A percentile compares a stretch with the other conserved stretches of the same genome.
Conservation (phyloP, 768 basidiomycete species). For the Tephrocybe sp. region DNA sequence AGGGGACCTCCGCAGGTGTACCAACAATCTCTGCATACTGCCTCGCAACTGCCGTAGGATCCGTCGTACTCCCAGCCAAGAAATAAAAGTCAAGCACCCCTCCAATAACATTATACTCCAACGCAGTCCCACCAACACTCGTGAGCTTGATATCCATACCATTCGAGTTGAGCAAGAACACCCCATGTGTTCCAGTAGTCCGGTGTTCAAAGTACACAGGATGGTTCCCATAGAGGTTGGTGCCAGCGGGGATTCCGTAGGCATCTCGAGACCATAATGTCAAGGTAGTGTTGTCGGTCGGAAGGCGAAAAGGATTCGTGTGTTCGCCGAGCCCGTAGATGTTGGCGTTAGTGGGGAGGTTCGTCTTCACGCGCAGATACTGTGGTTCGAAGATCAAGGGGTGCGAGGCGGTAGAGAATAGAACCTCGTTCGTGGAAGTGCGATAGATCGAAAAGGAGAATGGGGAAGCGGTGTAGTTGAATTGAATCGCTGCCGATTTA, state of each 20-base stretch:
- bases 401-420: constrained; percentile 62
- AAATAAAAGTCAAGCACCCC: constrained; percentile 82
- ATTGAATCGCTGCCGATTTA: constrained; percentile 44
- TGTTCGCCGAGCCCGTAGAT: constrained; percentile 82
- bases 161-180: constrained; percentile 68
- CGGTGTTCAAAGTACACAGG: constrained; percentile 76
- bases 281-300: constrained; percentile 43
- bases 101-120: constrained; percentile 80
- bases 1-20: constrained; percentile 68
- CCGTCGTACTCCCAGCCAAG: constrained; percentile 61
- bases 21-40: constrained; percentile 74
- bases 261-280: constrained; percentile 71
- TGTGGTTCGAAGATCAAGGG: constrained; percentile 76
- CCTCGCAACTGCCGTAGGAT: constrained; percentile 56
- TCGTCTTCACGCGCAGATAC: constrained; percentile 71
- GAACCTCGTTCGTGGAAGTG: constrained; percentile 45
- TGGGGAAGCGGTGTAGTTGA: constrained; percentile 59
- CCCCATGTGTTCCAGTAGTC: constrained; percentile 64
- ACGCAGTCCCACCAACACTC: constrained; percentile 35
- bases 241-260: constrained; percentile 53
- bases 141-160: constrained; percentile 79
- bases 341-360: constrained; percentile 58
- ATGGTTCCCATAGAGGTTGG: constrained; percentile 73
- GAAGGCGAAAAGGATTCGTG: constrained; percentile 62
- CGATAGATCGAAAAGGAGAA: constrained; percentile 64